A percentile compares a stretch with the other conserved stretches of the same genome.
phyloP scores from a whole-genome alignment of 140 eudicot species.

The Stevia rebaudiana region DNA sequence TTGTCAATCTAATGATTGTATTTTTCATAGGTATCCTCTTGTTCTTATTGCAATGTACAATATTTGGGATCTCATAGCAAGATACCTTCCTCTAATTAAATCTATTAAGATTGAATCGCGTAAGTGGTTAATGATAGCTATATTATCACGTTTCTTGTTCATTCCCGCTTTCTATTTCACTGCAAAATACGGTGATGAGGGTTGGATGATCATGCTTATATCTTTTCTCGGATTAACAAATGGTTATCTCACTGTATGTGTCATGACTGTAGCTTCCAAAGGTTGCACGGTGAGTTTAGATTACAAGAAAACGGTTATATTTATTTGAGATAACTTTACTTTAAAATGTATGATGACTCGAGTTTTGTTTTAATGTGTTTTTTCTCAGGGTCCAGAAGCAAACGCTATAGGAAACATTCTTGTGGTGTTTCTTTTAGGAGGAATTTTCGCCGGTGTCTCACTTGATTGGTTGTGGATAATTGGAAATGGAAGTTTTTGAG shows the following conservation, averaged over 20 bases:
- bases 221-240: conserved; percentile 60
- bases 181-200: conserved; percentile 63
- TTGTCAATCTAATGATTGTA: not conserved
- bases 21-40: conserved; percentile 43
- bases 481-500: conserved; percentile 39
- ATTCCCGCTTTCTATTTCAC: conserved; percentile 69
- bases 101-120: conserved; percentile 47
- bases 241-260: conserved; percentile 74
- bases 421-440: conserved; percentile 51
- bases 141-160: conserved; percentile 44
- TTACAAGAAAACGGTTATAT: not conserved
- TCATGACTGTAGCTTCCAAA: conserved; percentile 62
- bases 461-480: conserved; percentile 75
- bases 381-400: conserved; percentile 61
- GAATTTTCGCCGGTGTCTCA: conserved; percentile 51
- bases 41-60: conserved; percentile 62
- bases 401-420: conserved; percentile 60
- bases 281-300: conserved; percentile 55
- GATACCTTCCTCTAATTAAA: conserved; percentile 52
- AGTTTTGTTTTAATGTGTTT: not conserved
- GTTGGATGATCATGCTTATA: conserved; percentile 65
- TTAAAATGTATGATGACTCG: too few species aligned
- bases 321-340: too few species aligned
- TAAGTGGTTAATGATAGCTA: conserved; percentile 43
- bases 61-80: conserved; percentile 48